Percentiles rank a stretch among this genome's conserved stretches.
These are phyloP conservation scores for Erysimum cheiri DNA, from an alignment of 441 rosid species.

Conservation along the genomic window DNA sequence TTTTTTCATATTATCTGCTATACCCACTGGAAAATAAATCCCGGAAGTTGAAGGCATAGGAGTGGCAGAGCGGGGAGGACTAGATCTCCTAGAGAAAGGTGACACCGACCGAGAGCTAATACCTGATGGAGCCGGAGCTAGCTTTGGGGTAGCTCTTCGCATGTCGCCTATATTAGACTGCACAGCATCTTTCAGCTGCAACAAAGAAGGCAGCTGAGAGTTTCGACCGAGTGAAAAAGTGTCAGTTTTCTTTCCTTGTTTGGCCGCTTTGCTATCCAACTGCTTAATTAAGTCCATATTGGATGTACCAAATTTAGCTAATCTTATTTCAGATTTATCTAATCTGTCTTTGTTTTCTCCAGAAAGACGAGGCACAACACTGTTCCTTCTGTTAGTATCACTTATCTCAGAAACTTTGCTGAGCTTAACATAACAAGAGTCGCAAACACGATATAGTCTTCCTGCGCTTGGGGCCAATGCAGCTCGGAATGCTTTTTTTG, in stretches of 20 bases:
- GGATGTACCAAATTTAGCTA: constrained; percentile 69
- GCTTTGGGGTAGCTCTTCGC: constrained; percentile 73
- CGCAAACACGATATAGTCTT: constrained; percentile 92
- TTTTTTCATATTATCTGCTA: constrained; percentile 87
- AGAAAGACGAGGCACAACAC: constrained; percentile 79
- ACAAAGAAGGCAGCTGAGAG: constrained; percentile 79
- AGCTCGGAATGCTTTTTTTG: constrained; percentile 86
- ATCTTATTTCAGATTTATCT: constrained; percentile 85
- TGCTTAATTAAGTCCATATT: constrained; percentile 95
- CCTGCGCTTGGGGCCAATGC: constrained; percentile 91
- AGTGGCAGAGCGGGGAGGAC: constrained; percentile 96
- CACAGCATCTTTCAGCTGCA: constrained; percentile 90
- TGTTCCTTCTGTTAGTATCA: constrained; percentile 64
- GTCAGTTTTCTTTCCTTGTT: constrained; percentile 88
- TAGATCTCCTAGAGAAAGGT: constrained; percentile 93
- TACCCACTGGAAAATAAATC: constrained; percentile 85
- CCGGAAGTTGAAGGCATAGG: constrained; percentile 95
- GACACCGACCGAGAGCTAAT: constrained; percentile 94
- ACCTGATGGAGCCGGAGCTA: constrained; percentile 74
- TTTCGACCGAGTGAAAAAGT: constrained; percentile 77
- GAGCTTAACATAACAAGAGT: constrained; percentile 82
- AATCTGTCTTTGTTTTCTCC: constrained; percentile 93
- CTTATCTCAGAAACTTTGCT: constrained; percentile 77
- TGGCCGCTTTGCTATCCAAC: constrained; percentile 92
- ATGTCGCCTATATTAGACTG: constrained; percentile 70